A percentile compares a stretch with the other conserved stretches of the same genome.
Evolutionary conservation across 2,329 filamentous ascomycete genomes (phyloP).

Genomic region (Xylariaceae sp.): DNA sequence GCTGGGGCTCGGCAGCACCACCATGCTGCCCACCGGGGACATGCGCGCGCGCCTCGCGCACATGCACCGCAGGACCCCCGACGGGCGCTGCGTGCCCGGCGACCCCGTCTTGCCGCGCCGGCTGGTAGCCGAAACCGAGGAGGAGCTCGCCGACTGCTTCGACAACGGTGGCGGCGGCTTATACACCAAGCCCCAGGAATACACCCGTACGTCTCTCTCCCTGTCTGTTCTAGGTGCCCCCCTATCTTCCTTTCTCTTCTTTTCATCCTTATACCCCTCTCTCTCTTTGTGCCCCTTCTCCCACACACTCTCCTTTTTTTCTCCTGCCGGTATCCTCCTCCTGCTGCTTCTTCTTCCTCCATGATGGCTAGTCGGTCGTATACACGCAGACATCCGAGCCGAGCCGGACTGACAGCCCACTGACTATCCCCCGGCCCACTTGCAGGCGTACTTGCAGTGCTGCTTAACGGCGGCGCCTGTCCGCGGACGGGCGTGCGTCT

Average conservation of each 20-base stretch:
- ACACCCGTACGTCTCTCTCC: constrained; percentile 42
- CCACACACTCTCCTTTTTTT: too few species aligned
- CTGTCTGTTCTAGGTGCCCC: too few species aligned
- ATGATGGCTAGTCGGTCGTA: too few species aligned
- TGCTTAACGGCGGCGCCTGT: constrained; percentile 58
- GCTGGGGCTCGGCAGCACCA: constrained; percentile 39
- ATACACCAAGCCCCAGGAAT: constrained; percentile 54
- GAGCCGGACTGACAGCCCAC: neutral
- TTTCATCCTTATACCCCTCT: too few species aligned
- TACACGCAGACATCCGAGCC: too few species aligned
- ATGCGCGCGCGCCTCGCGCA: constrained; percentile 49
- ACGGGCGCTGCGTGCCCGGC: constrained; percentile 31
- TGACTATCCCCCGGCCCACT: neutral
- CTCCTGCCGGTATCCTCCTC: too few species aligned
- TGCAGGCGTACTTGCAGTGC: constrained; percentile 48
- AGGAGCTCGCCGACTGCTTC: constrained; percentile 38
- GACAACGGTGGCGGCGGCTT: constrained; percentile 56
- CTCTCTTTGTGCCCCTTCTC: too few species aligned
- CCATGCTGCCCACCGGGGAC: constrained; percentile 46
- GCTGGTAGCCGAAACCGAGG: constrained; percentile 33
- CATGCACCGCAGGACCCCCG: constrained; percentile 45
- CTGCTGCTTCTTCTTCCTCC: too few species aligned
- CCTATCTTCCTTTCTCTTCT: too few species aligned
- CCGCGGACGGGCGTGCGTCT: constrained; percentile 48
- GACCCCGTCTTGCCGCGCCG: constrained; percentile 45